Percentiles rank a stretch among this genome's conserved stretches.
These are phyloP conservation scores for Hypoxylon subgilvum DNA, from an alignment of 495 filamentous ascomycete genomes.

Conservation along the genomic window DNA sequence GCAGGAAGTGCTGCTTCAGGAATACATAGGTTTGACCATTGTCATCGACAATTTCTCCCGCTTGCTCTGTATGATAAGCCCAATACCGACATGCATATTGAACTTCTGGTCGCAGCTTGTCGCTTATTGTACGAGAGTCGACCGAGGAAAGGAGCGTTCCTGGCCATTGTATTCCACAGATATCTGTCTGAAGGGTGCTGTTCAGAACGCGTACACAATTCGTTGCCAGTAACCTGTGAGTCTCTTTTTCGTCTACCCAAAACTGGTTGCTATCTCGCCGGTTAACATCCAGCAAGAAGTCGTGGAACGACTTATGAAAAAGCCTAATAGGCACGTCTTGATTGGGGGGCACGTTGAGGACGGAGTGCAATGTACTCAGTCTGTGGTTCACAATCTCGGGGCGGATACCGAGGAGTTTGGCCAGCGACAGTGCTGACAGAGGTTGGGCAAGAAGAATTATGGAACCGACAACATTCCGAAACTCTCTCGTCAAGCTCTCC, in stretches of 20 bases:
- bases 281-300: conserved; percentile 54
- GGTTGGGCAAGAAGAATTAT: conserved; percentile 42
- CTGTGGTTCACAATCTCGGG: conserved; percentile 14
- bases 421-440: conserved; percentile 40
- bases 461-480: conserved; percentile 37
- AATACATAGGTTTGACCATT: conserved; percentile 41
- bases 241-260: conserved; percentile 47
- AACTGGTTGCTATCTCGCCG: conserved; percentile 41
- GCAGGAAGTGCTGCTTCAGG: conserved; percentile 51
- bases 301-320: conserved; percentile 59
- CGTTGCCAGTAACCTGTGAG: conserved; percentile 42
- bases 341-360: conserved; percentile 46
- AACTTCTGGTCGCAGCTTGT: conserved; percentile 36
- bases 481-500: conserved; percentile 14
- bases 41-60: conserved; percentile 32
- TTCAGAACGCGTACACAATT: conserved; percentile 47
- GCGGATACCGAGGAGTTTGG: conserved; percentile 21
- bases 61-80: conserved; percentile 53
- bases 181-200: conserved; percentile 43
- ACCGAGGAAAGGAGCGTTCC: conserved; percentile 34
- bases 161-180: conserved; percentile 46
- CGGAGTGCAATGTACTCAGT: conserved; percentile 42
- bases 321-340: conserved; percentile 42
- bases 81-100: conserved; percentile 45
- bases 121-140: conserved; percentile 1